These are phyloP conservation scores for Tolypocladium endophyticum DNA, from an alignment of 2,329 filamentous ascomycete genomes.

Conservation along the genomic window DNA sequence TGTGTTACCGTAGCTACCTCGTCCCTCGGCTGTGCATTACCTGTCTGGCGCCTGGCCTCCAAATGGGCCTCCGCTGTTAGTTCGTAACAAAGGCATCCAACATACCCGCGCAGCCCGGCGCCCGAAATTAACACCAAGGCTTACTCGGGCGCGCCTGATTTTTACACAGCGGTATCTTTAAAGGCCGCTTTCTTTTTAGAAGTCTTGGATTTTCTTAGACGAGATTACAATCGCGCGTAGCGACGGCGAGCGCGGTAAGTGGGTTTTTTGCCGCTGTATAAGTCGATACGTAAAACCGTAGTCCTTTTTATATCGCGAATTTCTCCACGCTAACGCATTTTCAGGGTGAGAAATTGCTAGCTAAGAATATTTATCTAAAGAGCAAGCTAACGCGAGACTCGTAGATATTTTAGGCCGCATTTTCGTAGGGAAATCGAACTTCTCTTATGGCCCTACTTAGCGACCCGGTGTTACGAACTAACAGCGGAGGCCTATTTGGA, in stretches of 20 bases:
- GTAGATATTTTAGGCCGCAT: not conserved
- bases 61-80: too few relatives aligned
- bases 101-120: not conserved
- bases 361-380: not conserved
- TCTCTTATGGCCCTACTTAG: not conserved
- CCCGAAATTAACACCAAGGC: not conserved
- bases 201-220: not conserved
- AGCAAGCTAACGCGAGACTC: not conserved
- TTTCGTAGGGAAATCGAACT: too few relatives aligned
- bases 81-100: not conserved
- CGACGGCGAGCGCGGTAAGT: not conserved
- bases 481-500: too few relatives aligned
- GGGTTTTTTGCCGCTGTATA: not conserved
- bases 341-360: not conserved
- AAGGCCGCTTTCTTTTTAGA: not conserved
- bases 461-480: too few relatives aligned
- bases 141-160: not conserved
- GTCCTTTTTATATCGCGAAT: not conserved
- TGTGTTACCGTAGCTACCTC: too few relatives aligned
- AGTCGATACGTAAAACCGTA: too few relatives aligned
- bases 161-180: not conserved
- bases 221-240: not conserved
- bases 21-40: too few relatives aligned
- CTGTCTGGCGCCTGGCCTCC: too few relatives aligned
- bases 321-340: not conserved